Evolutionary conservation across 257 asterid species (phyloP), one percentile per base, ranked within the genome.

Genomic region (Eustoma russellianum): DNA sequence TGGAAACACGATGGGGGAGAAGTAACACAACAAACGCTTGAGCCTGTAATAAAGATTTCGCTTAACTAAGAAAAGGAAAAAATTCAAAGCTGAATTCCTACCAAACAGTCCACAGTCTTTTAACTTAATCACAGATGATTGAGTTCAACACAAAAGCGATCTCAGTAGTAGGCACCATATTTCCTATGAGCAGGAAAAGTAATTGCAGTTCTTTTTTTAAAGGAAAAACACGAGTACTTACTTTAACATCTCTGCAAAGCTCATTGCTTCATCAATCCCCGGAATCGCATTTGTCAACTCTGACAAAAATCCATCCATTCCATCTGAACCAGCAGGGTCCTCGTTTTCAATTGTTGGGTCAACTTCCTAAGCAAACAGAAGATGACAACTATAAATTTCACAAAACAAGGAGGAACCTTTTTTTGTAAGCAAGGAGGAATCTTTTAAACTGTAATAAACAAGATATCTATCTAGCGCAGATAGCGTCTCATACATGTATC

Each of bases 161-260:
- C 43, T 38, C 6, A 38, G 6, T 38, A 7, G 43, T 38, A 38
- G 43, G 43, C 9, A 24, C 2, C 2, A 24, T 24, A 24, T 24
- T 24, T 24, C 30, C 43, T 38, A 38, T 6, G 43, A 38, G 12
- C 43, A 7, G 43, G 12, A 2, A 38, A 7, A 38, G 43, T 38
- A 38, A 38, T 7, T 38, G 38, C 16, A 55, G 56, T 10, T 14
- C n/a, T 24, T n/a, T 24, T 24, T 24, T 55, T 35, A 46, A 11
- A 10, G 12, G 6, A 7, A 7, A 38, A 11, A 38, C 12, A 38
- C 48, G 61, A 51, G 57, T 34, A 66, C 83, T 68, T 74, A 92
- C 98, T 92, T 92, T 55, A 92, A 82, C 98, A 92, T 92, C 74
- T 92, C 98, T 0, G 95, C 98, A 55, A 87, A 92, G 77, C 98